Conservation (phyloP, 2,329 filamentous ascomycete genomes). For the Microsporum audouinii region DNA sequence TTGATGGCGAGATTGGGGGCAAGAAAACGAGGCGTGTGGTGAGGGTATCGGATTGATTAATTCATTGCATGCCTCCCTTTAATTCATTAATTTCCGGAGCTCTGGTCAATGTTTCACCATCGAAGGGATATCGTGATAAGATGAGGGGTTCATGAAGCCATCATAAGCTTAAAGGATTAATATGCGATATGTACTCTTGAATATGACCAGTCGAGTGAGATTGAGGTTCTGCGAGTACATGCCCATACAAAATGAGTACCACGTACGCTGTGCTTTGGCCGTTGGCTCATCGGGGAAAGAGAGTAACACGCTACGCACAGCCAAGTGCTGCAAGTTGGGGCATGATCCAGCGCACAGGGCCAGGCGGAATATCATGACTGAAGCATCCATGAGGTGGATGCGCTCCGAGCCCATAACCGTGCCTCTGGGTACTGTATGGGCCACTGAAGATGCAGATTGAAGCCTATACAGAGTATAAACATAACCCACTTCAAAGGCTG, state of each 20-base stretch:
- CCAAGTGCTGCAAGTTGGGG: not conserved
- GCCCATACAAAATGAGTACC: not conserved
- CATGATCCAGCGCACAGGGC: not conserved
- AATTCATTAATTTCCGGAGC: not conserved
- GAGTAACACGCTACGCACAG: not conserved
- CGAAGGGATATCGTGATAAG: not conserved
- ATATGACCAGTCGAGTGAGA: not conserved
- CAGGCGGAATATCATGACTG: not conserved
- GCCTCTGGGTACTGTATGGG: not conserved
- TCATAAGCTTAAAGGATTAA: not conserved
- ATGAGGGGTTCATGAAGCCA: not conserved
- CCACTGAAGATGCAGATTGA: not conserved
- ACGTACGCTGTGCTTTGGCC: not conserved
- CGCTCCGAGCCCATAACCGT: not conserved
- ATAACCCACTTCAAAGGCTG: not conserved
- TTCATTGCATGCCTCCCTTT: not conserved
- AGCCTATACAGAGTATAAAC: not conserved
- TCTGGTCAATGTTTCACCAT: not conserved
- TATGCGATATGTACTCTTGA: not conserved
- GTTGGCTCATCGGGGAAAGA: not conserved
- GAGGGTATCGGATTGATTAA: not conserved
- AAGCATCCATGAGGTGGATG: not conserved
- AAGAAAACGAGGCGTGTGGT: not conserved
- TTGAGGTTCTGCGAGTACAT: not conserved
- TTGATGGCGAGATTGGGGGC: not conserved